Evolutionary conservation across 1,139 yeast genomes (phyloP), one percentile per base, ranked within the genome.

Genomic region (Diutina pseudorugosa): DNA sequence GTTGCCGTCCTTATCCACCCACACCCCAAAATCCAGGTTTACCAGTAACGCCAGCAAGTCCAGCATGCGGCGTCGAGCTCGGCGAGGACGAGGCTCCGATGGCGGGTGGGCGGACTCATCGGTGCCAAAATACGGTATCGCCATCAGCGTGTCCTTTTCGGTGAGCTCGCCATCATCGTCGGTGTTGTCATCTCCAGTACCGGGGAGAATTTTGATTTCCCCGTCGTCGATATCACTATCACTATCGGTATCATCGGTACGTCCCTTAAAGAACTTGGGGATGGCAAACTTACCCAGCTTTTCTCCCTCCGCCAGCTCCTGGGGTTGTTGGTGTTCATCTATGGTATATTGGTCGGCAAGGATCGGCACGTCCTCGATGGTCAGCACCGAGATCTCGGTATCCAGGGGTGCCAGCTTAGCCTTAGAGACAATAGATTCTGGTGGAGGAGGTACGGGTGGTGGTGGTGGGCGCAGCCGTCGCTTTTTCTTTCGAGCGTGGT

Each of bases 181-280:
- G 25, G 18, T 40, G 42, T 45, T 33, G 12, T 23, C 30, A 7
- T 44, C 47, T 12, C 45, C 21, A 2, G 25, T 12, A 2, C 20
- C 45, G 23, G 45, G 45, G 16, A 45, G 25, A n/a, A 27, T 16
- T 9, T 33, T 12, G 36, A 45, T 45, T 19, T 27, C 40, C n/a
- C 49, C 49, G 30, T 45, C 49, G 30, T 45, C 49, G 8, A 45
- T 45, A 18, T 45, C 49, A 27, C 23, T 16, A 16, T 45, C 49
- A 43, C 47, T 43, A 16, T 40, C 42, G 9, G 40, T 16, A 18
- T 45, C 49, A 6, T 16, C 36, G 16, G 25, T 16, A 12, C 40
- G 20, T n/a, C 27, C 18, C n/a, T n/a, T 19, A 6, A 45, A 45
- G 11, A 45, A 27, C 49, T 45, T 45, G 23, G 49, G 16, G 14